Percentiles rank a stretch among this genome's conserved stretches.
These are phyloP conservation scores for Beauveria sp. DNA, from an alignment of 2,329 filamentous ascomycete species.

Conservation along the genomic window DNA sequence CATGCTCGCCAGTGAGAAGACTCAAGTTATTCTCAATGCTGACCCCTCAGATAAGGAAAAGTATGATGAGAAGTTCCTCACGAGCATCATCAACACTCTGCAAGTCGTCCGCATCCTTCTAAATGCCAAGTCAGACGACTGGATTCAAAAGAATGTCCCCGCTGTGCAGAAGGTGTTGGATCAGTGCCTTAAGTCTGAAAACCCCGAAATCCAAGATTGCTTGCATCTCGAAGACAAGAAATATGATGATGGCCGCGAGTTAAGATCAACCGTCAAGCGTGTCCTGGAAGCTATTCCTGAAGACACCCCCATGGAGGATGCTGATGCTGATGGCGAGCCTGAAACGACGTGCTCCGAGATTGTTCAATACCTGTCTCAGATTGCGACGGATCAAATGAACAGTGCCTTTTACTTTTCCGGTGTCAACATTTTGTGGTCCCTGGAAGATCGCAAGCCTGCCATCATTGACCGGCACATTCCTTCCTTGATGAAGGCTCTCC, in stretches of 20 bases:
- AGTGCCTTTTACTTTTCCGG: conserved; percentile 76
- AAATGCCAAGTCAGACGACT: conserved; percentile 81
- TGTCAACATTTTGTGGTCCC: conserved; percentile 87
- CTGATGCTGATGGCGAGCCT: conserved; percentile 75
- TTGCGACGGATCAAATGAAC: conserved; percentile 81
- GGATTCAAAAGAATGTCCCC: conserved; percentile 73
- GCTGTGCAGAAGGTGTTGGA: conserved; percentile 82
- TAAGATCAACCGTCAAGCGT: conserved; percentile 70
- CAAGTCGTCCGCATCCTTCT: conserved; percentile 87
- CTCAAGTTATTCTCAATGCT: conserved; percentile 49
- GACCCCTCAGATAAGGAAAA: conserved; percentile 61
- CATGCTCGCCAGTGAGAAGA: conserved; percentile 76
- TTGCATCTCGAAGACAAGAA: conserved; percentile 68
- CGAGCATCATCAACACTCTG: conserved; percentile 85
- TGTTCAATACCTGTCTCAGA: conserved; percentile 72
- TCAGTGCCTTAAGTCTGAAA: conserved; percentile 80
- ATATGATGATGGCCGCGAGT: conserved; percentile 59
- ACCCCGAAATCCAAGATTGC: conserved; percentile 88
- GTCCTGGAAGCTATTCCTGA: conserved; percentile 86
- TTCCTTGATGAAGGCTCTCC: conserved; percentile 86
- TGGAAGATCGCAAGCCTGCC: conserved; percentile 75
- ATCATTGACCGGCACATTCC: conserved; percentile 86
- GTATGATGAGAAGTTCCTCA: conserved; percentile 75
- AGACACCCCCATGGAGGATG: conserved; percentile 61
- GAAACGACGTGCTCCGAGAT: conserved; percentile 83